Conservation (phyloP, 2,329 filamentous ascomycete species). For the Nannizzia gypsea region DNA sequence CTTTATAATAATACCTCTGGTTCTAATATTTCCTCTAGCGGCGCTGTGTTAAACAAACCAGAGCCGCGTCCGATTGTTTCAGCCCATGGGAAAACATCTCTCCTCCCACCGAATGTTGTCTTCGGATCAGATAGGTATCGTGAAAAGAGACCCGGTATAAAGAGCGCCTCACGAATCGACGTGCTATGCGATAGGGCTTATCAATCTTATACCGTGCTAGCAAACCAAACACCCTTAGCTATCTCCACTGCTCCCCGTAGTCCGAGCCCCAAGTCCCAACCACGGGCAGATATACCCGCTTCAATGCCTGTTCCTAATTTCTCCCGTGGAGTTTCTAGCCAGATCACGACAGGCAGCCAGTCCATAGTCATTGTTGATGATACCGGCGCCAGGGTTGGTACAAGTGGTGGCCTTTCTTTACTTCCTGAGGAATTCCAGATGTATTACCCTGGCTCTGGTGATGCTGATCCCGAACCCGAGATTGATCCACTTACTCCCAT, state of each 20-base stretch:
- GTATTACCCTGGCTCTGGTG: not conserved
- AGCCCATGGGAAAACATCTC: slow-evolving; percentile 28
- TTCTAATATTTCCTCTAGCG: slow-evolving; percentile 12
- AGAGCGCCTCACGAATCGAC: slow-evolving; percentile 55
- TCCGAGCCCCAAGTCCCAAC: not conserved
- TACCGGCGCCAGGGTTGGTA: slow-evolving; percentile 27
- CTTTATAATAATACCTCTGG: slow-evolving; percentile 50
- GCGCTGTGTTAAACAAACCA: not conserved
- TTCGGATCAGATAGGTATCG: slow-evolving; percentile 35
- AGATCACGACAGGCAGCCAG: slow-evolving; percentile 68
- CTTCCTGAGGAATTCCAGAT: slow-evolving; percentile 4
- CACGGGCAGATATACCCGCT: not conserved
- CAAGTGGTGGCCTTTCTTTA: slow-evolving; percentile 13
- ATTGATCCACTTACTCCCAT: slow-evolving; percentile 1
- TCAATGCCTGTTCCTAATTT: not conserved
- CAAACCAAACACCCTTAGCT: slow-evolving; percentile 41
- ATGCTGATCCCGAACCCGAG: not conserved
- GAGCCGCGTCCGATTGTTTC: slow-evolving; percentile 13
- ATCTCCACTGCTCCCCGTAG: not conserved
- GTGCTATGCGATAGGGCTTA: slow-evolving; percentile 65
- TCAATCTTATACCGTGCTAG: slow-evolving; percentile 66
- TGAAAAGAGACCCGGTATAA: slow-evolving; percentile 37
- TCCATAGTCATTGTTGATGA: slow-evolving; percentile 80
- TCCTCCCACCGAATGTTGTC: slow-evolving; percentile 35
- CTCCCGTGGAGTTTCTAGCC: slow-evolving; percentile 32